phyloP scores from a whole-genome alignment of 805 yeast species.

The Wickerhamomyces ciferrii region DNA sequence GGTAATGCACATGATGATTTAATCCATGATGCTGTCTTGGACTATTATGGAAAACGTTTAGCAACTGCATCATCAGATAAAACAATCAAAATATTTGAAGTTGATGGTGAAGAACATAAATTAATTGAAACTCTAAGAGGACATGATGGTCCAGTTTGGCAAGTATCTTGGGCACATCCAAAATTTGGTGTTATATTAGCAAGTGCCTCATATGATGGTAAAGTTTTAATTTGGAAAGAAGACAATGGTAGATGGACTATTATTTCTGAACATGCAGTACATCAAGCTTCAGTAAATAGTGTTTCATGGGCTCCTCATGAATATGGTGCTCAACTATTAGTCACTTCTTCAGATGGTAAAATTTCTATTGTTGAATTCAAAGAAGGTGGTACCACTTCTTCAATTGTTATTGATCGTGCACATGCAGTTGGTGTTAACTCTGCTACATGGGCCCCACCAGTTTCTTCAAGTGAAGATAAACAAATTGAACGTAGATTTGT shows the following conservation, averaged over 20 bases:
- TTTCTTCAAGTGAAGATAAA: conserved; percentile 26
- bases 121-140: conserved; percentile 82
- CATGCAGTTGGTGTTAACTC: conserved; percentile 93
- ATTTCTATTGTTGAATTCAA: conserved; percentile 88
- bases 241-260: conserved; percentile 84
- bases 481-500: conserved; percentile 68
- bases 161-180: conserved; percentile 98
- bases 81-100: conserved; percentile 90
- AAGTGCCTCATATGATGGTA: conserved; percentile 93
- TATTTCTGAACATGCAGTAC: conserved; percentile 82
- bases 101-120: conserved; percentile 79
- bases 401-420: conserved; percentile 50
- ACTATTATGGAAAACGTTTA: conserved; percentile 91
- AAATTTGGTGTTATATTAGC: conserved; percentile 94
- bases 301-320: conserved; percentile 98
- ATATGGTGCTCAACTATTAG: conserved; percentile 85
- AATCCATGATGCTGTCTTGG: conserved; percentile 95
- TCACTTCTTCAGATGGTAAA: conserved; percentile 91
- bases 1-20: conserved; percentile 89
- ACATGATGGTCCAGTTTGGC: conserved; percentile 99
- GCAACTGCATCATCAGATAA: conserved; percentile 97
- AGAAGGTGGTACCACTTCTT: conserved; percentile 78
- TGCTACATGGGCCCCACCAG: conserved; percentile 89
- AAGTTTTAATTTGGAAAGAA: conserved; percentile 92
- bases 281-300: conserved; percentile 91